Evolutionary conservation across 495 filamentous ascomycete genomes (phyloP).

Genomic region (Podospora pseudoanserina): DNA sequence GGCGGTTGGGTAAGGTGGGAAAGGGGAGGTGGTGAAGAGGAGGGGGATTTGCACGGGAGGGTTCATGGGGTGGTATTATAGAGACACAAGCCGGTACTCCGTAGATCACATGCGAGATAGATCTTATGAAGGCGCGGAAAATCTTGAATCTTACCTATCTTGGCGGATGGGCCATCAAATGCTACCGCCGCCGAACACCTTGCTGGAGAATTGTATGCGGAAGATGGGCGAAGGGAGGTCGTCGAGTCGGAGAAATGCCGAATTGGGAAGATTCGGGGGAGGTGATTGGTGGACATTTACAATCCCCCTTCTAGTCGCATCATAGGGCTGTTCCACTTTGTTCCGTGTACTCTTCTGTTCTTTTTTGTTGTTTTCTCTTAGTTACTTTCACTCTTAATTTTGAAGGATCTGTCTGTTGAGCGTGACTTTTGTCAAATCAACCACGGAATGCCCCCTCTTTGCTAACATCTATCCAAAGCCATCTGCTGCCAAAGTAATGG

Average conservation of each 20-base stretch:
- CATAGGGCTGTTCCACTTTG: not conserved
- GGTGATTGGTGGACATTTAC: not conserved
- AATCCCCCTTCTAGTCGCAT: not conserved
- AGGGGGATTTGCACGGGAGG: not conserved
- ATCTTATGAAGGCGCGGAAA: not conserved
- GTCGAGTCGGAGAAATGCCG: not conserved
- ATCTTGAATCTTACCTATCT: not conserved
- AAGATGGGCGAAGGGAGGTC: not conserved
- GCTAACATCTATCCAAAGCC: not conserved
- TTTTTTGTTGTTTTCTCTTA: not conserved
- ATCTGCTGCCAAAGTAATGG: not conserved
- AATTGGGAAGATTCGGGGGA: not conserved
- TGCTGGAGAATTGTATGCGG: not conserved
- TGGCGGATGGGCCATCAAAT: not conserved
- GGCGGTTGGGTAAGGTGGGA: not conserved
- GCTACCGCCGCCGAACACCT: not conserved
- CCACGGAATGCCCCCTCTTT: not conserved
- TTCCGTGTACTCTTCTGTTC: not conserved
- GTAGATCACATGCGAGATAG: not conserved
- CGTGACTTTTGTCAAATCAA: not conserved
- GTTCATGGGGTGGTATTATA: not conserved
- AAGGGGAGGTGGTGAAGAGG: not conserved
- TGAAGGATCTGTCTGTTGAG: no score
- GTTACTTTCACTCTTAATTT: no score
- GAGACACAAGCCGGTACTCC: no score